Evolutionary conservation across 306 rosid genomes (phyloP).

Genomic region (Sophora flavescens): DNA sequence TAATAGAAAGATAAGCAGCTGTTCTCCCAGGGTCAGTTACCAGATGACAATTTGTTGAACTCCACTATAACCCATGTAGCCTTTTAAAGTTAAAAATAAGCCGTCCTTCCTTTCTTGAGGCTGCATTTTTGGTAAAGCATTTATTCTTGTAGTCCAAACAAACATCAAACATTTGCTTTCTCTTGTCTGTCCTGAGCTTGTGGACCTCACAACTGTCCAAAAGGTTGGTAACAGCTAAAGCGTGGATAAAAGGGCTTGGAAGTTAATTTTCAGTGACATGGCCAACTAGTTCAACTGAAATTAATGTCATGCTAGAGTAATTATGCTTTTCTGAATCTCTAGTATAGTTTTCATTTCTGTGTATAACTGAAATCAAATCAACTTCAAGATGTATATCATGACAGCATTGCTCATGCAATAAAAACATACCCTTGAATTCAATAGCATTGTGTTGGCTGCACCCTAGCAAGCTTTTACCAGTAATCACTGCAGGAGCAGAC

Average conservation of each 20-base stretch:
- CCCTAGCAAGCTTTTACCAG: slow-evolving; percentile 60
- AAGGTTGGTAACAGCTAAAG: slow-evolving; percentile 4
- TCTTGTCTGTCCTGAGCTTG: no score
- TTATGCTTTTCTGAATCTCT: slow-evolving; percentile 4
- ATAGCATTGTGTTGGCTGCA: slow-evolving; percentile 12
- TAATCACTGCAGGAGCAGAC: slow-evolving; percentile 82
- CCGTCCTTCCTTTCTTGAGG: not conserved
- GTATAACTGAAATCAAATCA: slow-evolving; percentile 15
- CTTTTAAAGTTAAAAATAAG: not conserved
- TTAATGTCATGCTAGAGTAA: slow-evolving; percentile 27
- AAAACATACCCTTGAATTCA: slow-evolving; percentile 17
- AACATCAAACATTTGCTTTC: slow-evolving; percentile 16
- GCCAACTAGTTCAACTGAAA: slow-evolving; percentile 19
- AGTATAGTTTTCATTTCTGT: not conserved
- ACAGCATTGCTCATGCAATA: slow-evolving; percentile 11
- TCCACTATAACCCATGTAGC: not conserved
- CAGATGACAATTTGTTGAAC: slow-evolving; percentile 1
- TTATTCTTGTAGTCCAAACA: slow-evolving; percentile 7
- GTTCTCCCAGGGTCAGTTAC: not conserved
- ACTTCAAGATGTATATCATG: slow-evolving; percentile 32
- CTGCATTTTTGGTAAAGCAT: not conserved
- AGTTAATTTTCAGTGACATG: slow-evolving; percentile 16
- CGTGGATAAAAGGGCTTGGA: not conserved
- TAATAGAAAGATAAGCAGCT: not conserved
- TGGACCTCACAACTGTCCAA: not conserved